Evolutionary conservation across 441 rosid species (phyloP).

Genomic region (Populus hybrid): DNA sequence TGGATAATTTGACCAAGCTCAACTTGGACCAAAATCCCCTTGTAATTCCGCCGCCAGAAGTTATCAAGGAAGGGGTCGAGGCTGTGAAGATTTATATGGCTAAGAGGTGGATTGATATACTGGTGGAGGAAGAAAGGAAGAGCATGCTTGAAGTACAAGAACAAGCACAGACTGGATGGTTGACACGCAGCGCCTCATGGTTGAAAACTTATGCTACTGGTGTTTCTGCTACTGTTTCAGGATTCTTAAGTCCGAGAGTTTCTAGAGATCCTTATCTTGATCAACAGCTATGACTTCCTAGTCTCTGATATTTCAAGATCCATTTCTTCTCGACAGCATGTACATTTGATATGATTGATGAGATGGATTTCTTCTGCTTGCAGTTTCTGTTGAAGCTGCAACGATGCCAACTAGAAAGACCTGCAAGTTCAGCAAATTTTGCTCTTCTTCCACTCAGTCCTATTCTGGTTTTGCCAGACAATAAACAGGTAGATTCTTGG

Average conservation of each 20-base stretch:
- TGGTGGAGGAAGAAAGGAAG: conserved; percentile 61
- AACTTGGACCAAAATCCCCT: conserved; percentile 78
- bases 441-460: neutral
- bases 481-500: neutral
- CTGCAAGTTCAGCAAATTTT: neutral
- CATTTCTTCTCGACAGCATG: neutral
- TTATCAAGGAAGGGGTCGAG: conserved; percentile 64
- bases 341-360: neutral
- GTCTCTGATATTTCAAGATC: neutral
- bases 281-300: conserved; percentile 47
- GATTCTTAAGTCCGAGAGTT: conserved; percentile 38
- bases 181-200: conserved; percentile 65
- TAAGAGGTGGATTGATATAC: conserved; percentile 58
- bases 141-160: conserved; percentile 43
- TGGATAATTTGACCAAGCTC: conserved; percentile 65
- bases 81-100: conserved; percentile 71
- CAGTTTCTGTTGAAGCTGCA: neutral
- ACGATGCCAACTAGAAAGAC: neutral
- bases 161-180: conserved; percentile 51
- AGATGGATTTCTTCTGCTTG: neutral
- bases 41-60: conserved; percentile 57
- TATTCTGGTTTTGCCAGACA: conserved; percentile 3
- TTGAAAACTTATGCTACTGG: conserved; percentile 45
- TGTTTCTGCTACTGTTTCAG: conserved; percentile 44
- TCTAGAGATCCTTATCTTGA: conserved; percentile 53